Base-by-base conservation (phyloP, 768 basidiomycete species). In the Mycena galericulata region DNA sequence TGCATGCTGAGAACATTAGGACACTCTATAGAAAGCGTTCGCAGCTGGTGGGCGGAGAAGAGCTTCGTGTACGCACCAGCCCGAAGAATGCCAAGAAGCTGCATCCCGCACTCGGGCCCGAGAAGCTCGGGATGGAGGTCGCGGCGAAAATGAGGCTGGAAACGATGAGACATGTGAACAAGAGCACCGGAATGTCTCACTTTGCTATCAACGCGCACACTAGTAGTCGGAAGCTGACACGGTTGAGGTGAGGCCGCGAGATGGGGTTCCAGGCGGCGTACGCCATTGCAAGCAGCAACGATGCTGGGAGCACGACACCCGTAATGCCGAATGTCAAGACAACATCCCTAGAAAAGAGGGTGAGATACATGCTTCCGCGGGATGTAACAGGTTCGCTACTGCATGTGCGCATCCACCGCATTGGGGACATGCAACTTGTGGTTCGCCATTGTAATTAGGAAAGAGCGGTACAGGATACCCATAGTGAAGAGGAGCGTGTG, bases 51-150 rank as follows among this genome's bases (percentile, higher is more conserved):
- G n/a, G n/a, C n/a, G n/a, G n/a, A n/a, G n/a, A n/a, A n/a, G n/a
- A n/a, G n/a, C n/a, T n/a, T n/a, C n/a, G n/a, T n/a, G n/a, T n/a
- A n/a, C n/a, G n/a, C n/a, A 57, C 56, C 56, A 57, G 3, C 27
- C 56, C 56, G 27, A 57, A 45, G 56, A 57, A 57, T 8, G 40
- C 56, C 56, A 57, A 43, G 18, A 57, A 57, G 45, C 56, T 57
- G 18, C 56, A 57, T 20, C 26, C 56, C 5, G 56, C 56, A 57
- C 40, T 57, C 8, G 56, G 56, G 26, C 56, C 40, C 24, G 40
- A 43, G 41, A 57, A 57, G 18, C 9, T 12, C 56, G 27, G 40
- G 56, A 57, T 57, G 14, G 56, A 57, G 18, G 40, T n/a, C n/a
- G n/a, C n/a, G n/a, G n/a, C n/a, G n/a, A n/a, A n/a, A n/a, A n/a